Evolutionary conservation across 1,284 basidiomycete genomes (phyloP), one percentile per base, ranked within the genome.

Genomic region (Moniliella sp.): DNA sequence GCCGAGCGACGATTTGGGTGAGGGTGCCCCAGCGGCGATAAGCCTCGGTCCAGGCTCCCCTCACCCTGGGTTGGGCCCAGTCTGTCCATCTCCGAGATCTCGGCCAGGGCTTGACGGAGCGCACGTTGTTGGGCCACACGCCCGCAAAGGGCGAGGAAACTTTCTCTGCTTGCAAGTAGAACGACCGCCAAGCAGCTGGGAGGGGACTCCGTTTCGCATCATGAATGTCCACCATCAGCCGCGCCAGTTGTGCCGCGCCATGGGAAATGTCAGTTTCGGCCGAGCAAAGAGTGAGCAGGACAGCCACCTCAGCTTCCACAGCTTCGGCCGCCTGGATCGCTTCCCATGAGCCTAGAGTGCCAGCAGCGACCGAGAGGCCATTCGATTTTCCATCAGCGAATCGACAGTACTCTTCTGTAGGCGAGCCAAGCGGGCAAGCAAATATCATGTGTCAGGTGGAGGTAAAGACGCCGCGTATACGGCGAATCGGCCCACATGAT

Each of bases 31-130:
- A 76, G 34, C 74, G 63, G 61, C 67, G 71, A 57, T 75, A 81
- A 35, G 74, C 76, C 52, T 81, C 77, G 43, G 75, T 67, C 80
- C 80, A 83, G 2, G 78, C 74, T 2, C 74, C 74, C 3, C 77
- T 69, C 34, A 81, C 56, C n/a, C n/a, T n/a, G n/a, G n/a, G n/a
- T n/a, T n/a, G n/a, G n/a, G n/a, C n/a, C n/a, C n/a, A n/a, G n/a
- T n/a, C n/a, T n/a, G n/a, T n/a, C n/a, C n/a, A n/a, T n/a, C n/a
- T n/a, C n/a, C n/a, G n/a, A n/a, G n/a, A n/a, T n/a, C n/a, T n/a
- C n/a, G n/a, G n/a, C n/a, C n/a, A n/a, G n/a, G n/a, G n/a, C n/a
- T n/a, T n/a, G 23, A 79, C 62, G 51, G 74, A 75, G 8, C 80
- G 67, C 15, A 80, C 70, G 2, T 77, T 70, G 57, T 77, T 82